Conservation (phyloP, 352 stramenopile species). For the Phytophthora palmivora region DNA sequence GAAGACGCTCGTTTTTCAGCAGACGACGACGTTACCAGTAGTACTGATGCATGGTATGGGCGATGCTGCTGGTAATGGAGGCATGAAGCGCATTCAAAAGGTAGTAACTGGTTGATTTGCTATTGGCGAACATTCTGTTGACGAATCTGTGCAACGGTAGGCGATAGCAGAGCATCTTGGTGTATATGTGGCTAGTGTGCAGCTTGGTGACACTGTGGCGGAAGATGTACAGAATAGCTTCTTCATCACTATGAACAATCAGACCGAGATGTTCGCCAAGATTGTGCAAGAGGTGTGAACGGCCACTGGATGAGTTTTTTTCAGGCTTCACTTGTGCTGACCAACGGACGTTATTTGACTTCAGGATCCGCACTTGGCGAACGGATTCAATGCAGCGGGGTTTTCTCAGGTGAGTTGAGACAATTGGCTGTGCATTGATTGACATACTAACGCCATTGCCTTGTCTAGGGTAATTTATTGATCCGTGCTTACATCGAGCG, state of each 20-base stretch:
- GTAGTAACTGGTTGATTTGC: slow-evolving; percentile 34
- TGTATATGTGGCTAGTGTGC: slow-evolving; percentile 89
- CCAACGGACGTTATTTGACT: background rate
- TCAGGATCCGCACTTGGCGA: slow-evolving; percentile 79
- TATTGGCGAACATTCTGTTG: background rate
- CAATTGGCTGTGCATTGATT: background rate
- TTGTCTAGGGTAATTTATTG: slow-evolving; percentile 86
- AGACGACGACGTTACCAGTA: slow-evolving; percentile 55
- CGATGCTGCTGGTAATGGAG: slow-evolving; percentile 91
- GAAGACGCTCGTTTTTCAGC: slow-evolving; percentile 45
- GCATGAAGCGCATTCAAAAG: slow-evolving; percentile 88
- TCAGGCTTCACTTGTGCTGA: no score
- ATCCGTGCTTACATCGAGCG: slow-evolving; percentile 94
- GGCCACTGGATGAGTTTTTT: background rate
- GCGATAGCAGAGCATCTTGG: slow-evolving; percentile 75
- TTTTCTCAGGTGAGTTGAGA: slow-evolving; percentile 85
- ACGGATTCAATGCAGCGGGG: slow-evolving; percentile 94
- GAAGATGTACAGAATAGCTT: slow-evolving; percentile 95
- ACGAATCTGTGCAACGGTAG: slow-evolving; percentile 35
- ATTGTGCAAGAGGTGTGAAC: slow-evolving; percentile 67
- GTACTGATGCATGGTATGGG: slow-evolving; percentile 95
- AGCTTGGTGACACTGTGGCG: slow-evolving; percentile 81
- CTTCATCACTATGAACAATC: slow-evolving; percentile 92
- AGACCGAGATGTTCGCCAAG: slow-evolving; percentile 91
- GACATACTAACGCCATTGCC: background rate